Percentiles rank a stretch among this genome's conserved stretches.
These are phyloP conservation scores for Brettanomyces naardenensis DNA, from an alignment of 805 yeast species.

Conservation along the genomic window DNA sequence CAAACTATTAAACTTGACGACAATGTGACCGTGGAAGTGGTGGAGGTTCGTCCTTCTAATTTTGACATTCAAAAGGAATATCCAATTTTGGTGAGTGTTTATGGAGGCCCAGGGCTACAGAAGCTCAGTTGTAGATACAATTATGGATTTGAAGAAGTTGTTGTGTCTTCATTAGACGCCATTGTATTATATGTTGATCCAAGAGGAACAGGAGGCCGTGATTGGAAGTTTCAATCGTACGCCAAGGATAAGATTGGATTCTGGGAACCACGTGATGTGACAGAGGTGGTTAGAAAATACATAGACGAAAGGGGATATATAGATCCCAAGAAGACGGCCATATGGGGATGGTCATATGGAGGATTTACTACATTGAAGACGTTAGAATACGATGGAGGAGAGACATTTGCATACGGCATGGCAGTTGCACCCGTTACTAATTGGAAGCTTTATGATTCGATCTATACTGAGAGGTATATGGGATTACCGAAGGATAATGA, in stretches of 20 bases:
- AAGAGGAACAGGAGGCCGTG: conserved; percentile 75
- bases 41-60: conserved; percentile 56
- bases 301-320: conserved; percentile 39
- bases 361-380: conserved; percentile 73
- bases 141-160: conserved; percentile 51
- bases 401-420: conserved; percentile 64
- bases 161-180: conserved; percentile 49
- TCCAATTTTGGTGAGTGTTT: conserved; percentile 60
- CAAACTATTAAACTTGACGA: conserved; percentile 23
- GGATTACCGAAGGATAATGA: conserved; percentile 42
- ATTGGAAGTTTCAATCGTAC: conserved; percentile 56
- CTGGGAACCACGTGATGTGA: conserved; percentile 72
- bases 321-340: conserved; percentile 47
- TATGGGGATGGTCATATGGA: conserved; percentile 91
- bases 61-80: conserved; percentile 39
- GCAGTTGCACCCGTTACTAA: conserved; percentile 83
- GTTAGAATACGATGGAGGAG: conserved; percentile 55
- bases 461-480: conserved; percentile 77
- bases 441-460: conserved; percentile 69
- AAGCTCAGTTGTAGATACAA: conserved; percentile 39
- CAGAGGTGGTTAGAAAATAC: conserved; percentile 41
- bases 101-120: conserved; percentile 81
- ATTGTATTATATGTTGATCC: conserved; percentile 68
- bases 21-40: conserved; percentile 37
- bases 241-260: conserved; percentile 54